Base-by-base conservation (phyloP, 192 early-diverging fungal genomes). In the Spizellomyces punctatus region DNA sequence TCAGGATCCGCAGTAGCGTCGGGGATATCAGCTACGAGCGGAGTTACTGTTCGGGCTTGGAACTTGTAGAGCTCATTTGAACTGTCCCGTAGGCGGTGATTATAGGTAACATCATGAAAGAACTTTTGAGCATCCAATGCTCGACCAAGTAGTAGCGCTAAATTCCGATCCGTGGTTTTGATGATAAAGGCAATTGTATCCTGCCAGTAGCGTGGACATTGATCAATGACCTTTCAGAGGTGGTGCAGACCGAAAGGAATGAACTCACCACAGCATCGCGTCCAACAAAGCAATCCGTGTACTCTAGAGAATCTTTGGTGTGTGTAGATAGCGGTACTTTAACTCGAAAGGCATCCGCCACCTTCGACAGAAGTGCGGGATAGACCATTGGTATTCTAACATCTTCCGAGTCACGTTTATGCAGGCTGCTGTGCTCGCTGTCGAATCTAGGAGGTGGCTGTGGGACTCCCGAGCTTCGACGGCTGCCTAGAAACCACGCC, bases 71-170 rank as follows among this genome's bases (percentile, higher is more conserved):
- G 70, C 68, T 95, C 94, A 59, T 89, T 79, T 10, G 84, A 70
- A 57, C 90, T 91, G 71, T 96, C 95, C n/a, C 94, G 89, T 59
- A 98, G 86, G 6, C 92, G 83, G 78, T 93, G 91, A 49, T 90
- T 89, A 76, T 92, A 95, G 7, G 83, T 89, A 12, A 97, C 94
- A 77, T 98, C 94, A 74, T 95, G 91, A 79, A 98, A 95, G 66
- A 97, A 89, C 47, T 86, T 87, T 80, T 98, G 96, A 56, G 90
- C 86, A 74, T 93, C 94, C 64, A 98, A 78, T 14, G 95, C 91
- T 16, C 95, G 86, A 17, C 96, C 96, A 14, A 96, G 77, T 8
- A 95, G 82, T 36, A 97, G 77, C 6, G 94, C 93, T 58, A 95
- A 79, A 67, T 96, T 94, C 62, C 95, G 85, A 69, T 98, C 94